Evolutionary conservation across 2,329 filamentous ascomycete species (phyloP).

Genomic region (Apiospora malaysiana): DNA sequence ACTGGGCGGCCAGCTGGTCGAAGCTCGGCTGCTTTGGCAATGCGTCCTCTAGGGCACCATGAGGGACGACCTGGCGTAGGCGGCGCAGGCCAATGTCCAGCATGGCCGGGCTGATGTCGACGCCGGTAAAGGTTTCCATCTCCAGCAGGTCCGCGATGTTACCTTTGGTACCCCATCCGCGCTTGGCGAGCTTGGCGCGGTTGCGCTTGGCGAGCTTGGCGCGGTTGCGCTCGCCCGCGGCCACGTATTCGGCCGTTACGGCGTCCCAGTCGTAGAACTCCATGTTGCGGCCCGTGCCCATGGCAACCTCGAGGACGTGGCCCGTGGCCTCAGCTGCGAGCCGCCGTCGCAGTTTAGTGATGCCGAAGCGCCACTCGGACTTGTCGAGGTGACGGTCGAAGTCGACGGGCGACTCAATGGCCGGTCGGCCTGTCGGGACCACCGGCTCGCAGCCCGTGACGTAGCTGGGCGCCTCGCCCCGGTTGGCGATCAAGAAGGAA

Average conservation of each 20-base stretch:
- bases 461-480: conserved; percentile 26
- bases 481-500: conserved; percentile 29
- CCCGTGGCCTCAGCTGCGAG: conserved; percentile 57
- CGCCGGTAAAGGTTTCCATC: conserved; percentile 63
- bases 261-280: conserved; percentile 62
- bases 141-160: conserved; percentile 32
- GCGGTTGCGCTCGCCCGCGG: conserved; percentile 30
- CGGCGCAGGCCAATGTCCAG: conserved; percentile 62
- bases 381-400: conserved; percentile 65
- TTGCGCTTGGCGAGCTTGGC: conserved; percentile 32
- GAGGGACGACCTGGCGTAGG: conserved; percentile 50
- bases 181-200: conserved; percentile 27
- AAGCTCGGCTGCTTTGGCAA: conserved; percentile 45
- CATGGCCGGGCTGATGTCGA: conserved; percentile 67
- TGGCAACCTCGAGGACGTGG: conserved; percentile 66
- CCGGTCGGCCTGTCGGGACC: conserved; percentile 55
- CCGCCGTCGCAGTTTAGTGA: conserved; percentile 55
- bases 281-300: conserved; percentile 68
- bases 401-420: conserved; percentile 54
- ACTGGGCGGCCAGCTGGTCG: conserved; percentile 31
- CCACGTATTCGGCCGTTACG: conserved; percentile 30
- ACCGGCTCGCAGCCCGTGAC: conserved; percentile 43
- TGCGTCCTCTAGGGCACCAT: conserved; percentile 38
- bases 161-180: conserved; percentile 20
- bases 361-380: conserved; percentile 63